Evolutionary conservation across 2,329 filamentous ascomycete species (phyloP).

Genomic region (Cephalotrichum gorgonifer): DNA sequence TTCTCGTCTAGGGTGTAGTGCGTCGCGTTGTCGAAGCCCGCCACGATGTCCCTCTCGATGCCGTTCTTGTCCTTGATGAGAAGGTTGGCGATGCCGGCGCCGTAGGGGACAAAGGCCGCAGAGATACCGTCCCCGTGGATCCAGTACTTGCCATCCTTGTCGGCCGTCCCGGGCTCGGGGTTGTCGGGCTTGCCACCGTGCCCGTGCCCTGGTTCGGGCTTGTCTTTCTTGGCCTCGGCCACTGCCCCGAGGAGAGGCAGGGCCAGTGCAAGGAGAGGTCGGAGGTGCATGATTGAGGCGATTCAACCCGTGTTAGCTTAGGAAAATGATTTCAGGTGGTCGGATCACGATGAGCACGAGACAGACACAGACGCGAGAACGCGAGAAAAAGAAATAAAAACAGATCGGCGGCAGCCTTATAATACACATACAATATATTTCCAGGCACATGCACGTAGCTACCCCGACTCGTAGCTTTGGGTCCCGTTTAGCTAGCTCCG

Average conservation of each 20-base stretch:
- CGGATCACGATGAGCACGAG: background rate
- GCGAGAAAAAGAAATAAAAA: background rate
- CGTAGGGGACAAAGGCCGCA: conserved; percentile 63
- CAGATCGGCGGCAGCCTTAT: no score
- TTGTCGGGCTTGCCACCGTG: no score
- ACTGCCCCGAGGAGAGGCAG: background rate
- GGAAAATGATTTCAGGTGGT: background rate
- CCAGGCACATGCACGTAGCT: no score
- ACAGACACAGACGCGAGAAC: background rate
- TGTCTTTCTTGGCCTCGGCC: conserved; percentile 9
- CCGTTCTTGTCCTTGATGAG: conserved; percentile 61
- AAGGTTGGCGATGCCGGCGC: conserved; percentile 62
- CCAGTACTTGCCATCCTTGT: conserved; percentile 60
- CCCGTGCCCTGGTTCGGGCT: no score
- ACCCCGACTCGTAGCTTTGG: no score
- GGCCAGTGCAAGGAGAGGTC: background rate
- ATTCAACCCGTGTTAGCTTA: background rate
- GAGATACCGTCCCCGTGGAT: conserved; percentile 56
- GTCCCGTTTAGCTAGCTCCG: no score
- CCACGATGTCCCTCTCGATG: conserved; percentile 58
- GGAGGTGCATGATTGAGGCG: background rate
- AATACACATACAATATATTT: no score
- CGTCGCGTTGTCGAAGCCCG: conserved; percentile 65
- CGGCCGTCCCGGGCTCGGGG: no score
- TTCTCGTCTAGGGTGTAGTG: conserved; percentile 55